These are phyloP conservation scores for Botryosphaeria dothidea DNA, from an alignment of 2,329 filamentous ascomycete species.

Conservation along the genomic window DNA sequence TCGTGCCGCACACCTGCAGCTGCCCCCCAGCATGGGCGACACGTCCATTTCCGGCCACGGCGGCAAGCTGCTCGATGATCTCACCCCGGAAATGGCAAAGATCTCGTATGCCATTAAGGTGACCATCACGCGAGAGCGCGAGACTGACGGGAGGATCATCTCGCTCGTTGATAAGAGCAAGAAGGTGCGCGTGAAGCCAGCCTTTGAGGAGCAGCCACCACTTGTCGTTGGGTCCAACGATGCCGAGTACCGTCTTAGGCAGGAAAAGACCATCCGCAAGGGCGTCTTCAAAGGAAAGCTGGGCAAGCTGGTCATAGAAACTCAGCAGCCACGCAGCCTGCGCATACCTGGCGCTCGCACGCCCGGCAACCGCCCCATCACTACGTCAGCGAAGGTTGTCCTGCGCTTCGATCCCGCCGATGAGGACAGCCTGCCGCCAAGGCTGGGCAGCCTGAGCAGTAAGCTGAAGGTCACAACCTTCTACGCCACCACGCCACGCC, in stretches of 20 bases:
- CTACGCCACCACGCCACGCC: slow-evolving; percentile 55
- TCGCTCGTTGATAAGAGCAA: slow-evolving; percentile 53
- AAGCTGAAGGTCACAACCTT: slow-evolving; percentile 61
- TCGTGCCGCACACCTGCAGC: slow-evolving; percentile 55
- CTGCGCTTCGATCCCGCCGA: slow-evolving; percentile 63
- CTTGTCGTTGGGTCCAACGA: slow-evolving; percentile 51
- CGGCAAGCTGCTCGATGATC: slow-evolving; percentile 57
- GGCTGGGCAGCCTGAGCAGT: slow-evolving; percentile 52
- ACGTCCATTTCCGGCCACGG: slow-evolving; percentile 53
- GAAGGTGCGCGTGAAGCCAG: slow-evolving; percentile 62
- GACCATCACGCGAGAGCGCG: slow-evolving; percentile 43
- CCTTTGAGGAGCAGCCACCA: slow-evolving; percentile 61
- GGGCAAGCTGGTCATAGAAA: slow-evolving; percentile 59
- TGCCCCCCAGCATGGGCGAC: slow-evolving; percentile 65
- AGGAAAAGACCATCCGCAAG: slow-evolving; percentile 62
- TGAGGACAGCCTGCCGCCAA: slow-evolving; percentile 52
- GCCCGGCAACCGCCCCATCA: slow-evolving; percentile 44
- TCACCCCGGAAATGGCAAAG: slow-evolving; percentile 63
- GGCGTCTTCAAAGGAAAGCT: slow-evolving; percentile 60
- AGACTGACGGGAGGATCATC: slow-evolving; percentile 40
- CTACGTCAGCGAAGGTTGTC: slow-evolving; percentile 57
- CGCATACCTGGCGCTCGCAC: slow-evolving; percentile 47
- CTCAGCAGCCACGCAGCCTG: slow-evolving; percentile 59
- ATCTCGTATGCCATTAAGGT: slow-evolving; percentile 59
- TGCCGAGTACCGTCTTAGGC: slow-evolving; percentile 54